Base-by-base conservation (phyloP, 768 basidiomycete species). In the Suillus subalutaceus region DNA sequence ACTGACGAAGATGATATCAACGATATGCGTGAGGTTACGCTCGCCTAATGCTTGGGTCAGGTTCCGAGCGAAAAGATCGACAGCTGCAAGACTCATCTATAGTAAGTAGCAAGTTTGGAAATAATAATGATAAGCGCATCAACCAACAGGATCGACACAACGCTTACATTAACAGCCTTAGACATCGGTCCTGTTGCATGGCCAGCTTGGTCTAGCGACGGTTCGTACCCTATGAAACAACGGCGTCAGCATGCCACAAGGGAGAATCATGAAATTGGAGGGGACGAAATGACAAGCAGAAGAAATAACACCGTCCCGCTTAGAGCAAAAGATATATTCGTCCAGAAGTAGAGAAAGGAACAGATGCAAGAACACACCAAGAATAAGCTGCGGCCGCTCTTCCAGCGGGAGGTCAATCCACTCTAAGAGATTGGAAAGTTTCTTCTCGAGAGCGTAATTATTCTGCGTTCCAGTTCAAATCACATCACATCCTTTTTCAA, bases 1-100 rank as follows among this genome's bases (percentile, higher is more conserved):
- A 67, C 90, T 91, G 68, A 97, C 94, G 70, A 96, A 95, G 30
- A 97, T 84, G 40, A 97, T 83, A 74, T 97, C 93, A 15, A 95
- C 89, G 23, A 96, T 91, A 56, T 91, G 85, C 2, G 87, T 88
- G 32, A 97, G 83, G 72, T 96, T 94, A 7, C 96, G 87, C 5
- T 81, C 81, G 57, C 81, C 81, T 43, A 97, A 79, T 1, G 85
- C 83, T 16, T 79, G 77, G 63, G 91, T 88, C 12, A 97, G 78
- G 64, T 89, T 81, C 65, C 83, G 86, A 4, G 93, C 90, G 70
- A 97, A 96, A 20, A 73, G 71, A 71, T 97, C 96, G 6, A 96
- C 86, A 57, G 85, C 70, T 23, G 74, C 72, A 38, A 97, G 84
- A 1, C 90, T 91, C 72, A 83, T 79, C 87, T 94, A 30, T 12